Evolutionary conservation across 352 stramenopile species (phyloP), one percentile per base, ranked within the genome.

Genomic region (Phytophthora uliginosa): DNA sequence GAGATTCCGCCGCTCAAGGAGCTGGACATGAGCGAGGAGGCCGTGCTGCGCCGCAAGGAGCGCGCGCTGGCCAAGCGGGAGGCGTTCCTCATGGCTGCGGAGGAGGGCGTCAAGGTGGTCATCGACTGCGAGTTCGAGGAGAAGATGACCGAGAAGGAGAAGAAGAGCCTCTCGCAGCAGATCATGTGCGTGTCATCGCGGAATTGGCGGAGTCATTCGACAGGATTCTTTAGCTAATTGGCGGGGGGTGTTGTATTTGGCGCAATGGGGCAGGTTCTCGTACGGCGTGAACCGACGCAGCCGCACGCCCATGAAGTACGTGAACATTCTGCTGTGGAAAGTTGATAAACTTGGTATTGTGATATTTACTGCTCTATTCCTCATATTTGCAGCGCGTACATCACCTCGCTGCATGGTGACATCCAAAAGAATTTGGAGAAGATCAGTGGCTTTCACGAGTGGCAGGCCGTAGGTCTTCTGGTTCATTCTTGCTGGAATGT

Each of bases 41-140:
- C 86, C 4, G 87, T 96, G 51, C 64, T 87, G 40, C 76, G 81
- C 12, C 86, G 89, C 53, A 85, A 76, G 22, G 76, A 97, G 57
- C 83, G 82, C 42, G 59, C 69, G 22, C 84, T 87, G 34, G 88
- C 71, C 58, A 98, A 95, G 76, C 88, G 82, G 7, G 90, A 93
- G 66, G 58, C 72, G 17, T 95, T 86, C 63, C 75, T 95, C 31
- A 94, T 97, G 77, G 89, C 86, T 59, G 89, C 88, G 6, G 95
- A 97, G 59, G 85, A 96, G 77, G 88, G 89, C 22, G 58, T 85
- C 17, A 87, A 84, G 45, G 82, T 98, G 10, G 88, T 98, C n/a
- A 93, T 99, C 50, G 97, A 99, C 77, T 98, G 95, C 64, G 90
- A 86, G 17, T 99, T 98, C 78, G 95, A 99, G 69, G 74, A 98